These are phyloP conservation scores for Geosiphon pyriformis DNA, from an alignment of 192 early-diverging fungal species.

Conservation along the genomic window DNA sequence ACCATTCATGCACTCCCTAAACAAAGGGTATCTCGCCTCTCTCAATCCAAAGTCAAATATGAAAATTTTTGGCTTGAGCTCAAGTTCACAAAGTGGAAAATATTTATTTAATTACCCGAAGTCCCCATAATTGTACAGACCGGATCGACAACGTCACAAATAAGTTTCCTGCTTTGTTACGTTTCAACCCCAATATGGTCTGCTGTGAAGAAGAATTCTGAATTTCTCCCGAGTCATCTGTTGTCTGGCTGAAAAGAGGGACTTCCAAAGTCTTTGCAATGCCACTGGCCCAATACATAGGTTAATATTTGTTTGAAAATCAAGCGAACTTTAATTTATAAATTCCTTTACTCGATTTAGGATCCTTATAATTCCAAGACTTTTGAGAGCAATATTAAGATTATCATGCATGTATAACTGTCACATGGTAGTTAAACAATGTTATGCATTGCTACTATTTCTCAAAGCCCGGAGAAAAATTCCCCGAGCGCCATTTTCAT, in stretches of 20 bases:
- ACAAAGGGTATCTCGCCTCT: no score
- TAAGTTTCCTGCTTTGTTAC: slow-evolving; percentile 44
- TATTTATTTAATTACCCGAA: slow-evolving; percentile 42
- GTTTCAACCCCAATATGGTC: slow-evolving; percentile 39
- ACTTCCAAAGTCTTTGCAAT: slow-evolving; percentile 37
- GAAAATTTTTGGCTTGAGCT: neutral
- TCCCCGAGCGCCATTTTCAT: no score
- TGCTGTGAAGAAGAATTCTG: slow-evolving; percentile 18
- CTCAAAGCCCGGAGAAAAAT: no score
- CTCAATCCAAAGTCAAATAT: no score
- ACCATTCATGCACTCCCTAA: neutral
- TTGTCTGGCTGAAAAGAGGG: slow-evolving; percentile 27
- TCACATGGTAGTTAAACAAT: no score
- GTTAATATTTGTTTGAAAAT: no score
- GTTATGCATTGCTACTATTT: no score
- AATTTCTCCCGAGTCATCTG: slow-evolving; percentile 28
- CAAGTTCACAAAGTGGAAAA: neutral
- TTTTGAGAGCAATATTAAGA: no score
- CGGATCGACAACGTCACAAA: slow-evolving; percentile 58
- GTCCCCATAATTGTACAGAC: slow-evolving; percentile 60
- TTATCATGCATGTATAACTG: no score
- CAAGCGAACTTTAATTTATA: no score
- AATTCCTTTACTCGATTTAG: no score
- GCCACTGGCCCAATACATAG: slow-evolving; percentile 49
- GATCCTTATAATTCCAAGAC: no score